Percentiles rank a stretch among this genome's conserved stretches.
These are phyloP conservation scores for Lippia alba DNA, from an alignment of 305 asterid species.

Conservation along the genomic window DNA sequence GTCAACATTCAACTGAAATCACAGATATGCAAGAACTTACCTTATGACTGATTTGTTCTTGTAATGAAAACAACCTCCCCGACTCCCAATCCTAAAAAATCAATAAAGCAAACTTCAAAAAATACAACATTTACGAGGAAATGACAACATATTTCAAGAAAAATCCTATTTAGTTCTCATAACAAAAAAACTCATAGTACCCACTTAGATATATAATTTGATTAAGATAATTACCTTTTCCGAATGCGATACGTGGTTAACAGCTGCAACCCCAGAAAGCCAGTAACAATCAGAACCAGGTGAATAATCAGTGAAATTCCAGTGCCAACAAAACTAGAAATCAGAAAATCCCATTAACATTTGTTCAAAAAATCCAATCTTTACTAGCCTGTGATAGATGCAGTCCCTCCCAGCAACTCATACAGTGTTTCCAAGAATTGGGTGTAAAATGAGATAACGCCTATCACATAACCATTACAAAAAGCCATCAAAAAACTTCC, in stretches of 20 bases:
- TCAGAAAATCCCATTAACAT: slow-evolving; percentile 1
- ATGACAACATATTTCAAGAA: slow-evolving; percentile 7
- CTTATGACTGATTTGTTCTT: slow-evolving; percentile 92
- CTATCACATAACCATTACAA: slow-evolving; percentile 46
- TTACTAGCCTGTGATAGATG: slow-evolving; percentile 76
- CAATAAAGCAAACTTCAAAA: slow-evolving; percentile 34
- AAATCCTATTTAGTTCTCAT: not conserved
- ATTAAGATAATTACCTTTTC: slow-evolving; percentile 57
- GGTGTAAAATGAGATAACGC: slow-evolving; percentile 81
- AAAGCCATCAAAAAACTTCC: not conserved
- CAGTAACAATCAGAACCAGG: slow-evolving; percentile 38
- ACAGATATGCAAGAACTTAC: slow-evolving; percentile 42
- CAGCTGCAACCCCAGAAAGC: slow-evolving; percentile 52
- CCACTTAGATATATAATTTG: slow-evolving; percentile 11
- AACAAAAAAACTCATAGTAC: slow-evolving; percentile 10
- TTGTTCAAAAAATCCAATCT: not conserved
- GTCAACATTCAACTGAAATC: slow-evolving; percentile 16
- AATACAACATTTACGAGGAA: too few species aligned
- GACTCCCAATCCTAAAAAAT: slow-evolving; percentile 78
- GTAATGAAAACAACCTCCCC: slow-evolving; percentile 81
- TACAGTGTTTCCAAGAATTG: slow-evolving; percentile 72
- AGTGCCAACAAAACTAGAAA: not conserved
- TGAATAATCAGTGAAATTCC: slow-evolving; percentile 25
- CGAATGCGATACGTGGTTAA: slow-evolving; percentile 73
- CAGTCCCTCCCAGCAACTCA: slow-evolving; percentile 74